Conservation (phyloP, 306 rosid species). For the Dalbergia oliveri region DNA sequence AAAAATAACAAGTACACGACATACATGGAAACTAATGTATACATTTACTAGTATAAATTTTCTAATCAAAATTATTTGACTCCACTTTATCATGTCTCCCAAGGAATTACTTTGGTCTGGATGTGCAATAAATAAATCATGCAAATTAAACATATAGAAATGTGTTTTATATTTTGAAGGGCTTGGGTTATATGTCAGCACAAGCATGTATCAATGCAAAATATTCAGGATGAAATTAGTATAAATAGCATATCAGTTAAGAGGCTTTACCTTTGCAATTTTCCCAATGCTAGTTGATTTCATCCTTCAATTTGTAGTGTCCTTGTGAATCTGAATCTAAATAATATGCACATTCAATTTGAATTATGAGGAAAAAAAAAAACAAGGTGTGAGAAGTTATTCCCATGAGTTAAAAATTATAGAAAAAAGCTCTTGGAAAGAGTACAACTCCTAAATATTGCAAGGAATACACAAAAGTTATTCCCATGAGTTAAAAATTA, state of each 20-base stretch:
- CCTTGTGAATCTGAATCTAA: slow-evolving; percentile 68
- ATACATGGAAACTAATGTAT: slow-evolving; percentile 21
- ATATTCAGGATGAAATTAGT: slow-evolving; percentile 1
- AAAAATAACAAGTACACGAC: slow-evolving; percentile 75
- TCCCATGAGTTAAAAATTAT: slow-evolving; percentile 45
- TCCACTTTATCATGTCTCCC: slow-evolving; percentile 24
- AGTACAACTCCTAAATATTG: slow-evolving; percentile 86
- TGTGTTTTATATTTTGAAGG: slow-evolving; percentile 10
- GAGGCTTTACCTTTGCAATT: slow-evolving; percentile 79
- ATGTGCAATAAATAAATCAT: slow-evolving; percentile 16
- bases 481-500: background rate
- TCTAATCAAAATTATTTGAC: slow-evolving; percentile 25
- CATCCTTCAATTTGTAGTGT: slow-evolving; percentile 47
- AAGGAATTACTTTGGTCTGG: background rate
- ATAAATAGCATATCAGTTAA: slow-evolving; percentile 31
- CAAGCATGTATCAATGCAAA: slow-evolving; percentile 26
- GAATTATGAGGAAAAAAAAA: slow-evolving; percentile 26
- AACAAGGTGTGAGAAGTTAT: background rate
- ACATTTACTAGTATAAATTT: background rate
- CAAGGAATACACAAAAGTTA: slow-evolving; percentile 38
- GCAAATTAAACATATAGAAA: slow-evolving; percentile 4
- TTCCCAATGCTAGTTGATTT: slow-evolving; percentile 76
- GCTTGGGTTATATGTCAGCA: slow-evolving; percentile 6
- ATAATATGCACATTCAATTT: slow-evolving; percentile 17
- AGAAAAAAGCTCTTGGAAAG: slow-evolving; percentile 86